Conservation (phyloP, 2,329 filamentous ascomycete genomes). For the Arachnomyces sp. region DNA sequence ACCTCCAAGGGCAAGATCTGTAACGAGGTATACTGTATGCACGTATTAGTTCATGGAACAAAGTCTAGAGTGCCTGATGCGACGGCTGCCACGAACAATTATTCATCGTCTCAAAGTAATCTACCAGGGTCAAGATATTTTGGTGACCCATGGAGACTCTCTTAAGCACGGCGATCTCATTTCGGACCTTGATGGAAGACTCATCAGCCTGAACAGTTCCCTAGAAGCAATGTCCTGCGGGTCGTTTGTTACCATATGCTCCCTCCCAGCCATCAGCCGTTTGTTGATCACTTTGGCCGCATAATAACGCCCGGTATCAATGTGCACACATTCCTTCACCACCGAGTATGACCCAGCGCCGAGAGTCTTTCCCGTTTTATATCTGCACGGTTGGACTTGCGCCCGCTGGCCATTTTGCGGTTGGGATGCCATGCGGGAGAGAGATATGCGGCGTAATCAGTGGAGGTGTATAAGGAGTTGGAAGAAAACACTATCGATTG, state of each 20-base stretch:
- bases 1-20: conserved; percentile 89
- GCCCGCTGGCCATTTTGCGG: conserved; percentile 31
- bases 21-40: conserved; percentile 76
- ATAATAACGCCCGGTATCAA: conserved; percentile 96
- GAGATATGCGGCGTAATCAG: not conserved
- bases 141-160: conserved; percentile 98
- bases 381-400: conserved; percentile 87
- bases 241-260: conserved; percentile 76
- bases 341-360: conserved; percentile 96
- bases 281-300: conserved; percentile 99
- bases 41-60: not conserved
- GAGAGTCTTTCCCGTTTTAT: conserved; percentile 97
- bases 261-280: conserved; percentile 88
- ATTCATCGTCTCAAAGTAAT: conserved; percentile 99
- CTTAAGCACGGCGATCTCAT: conserved; percentile 96
- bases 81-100: conserved; percentile 54
- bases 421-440: conserved; percentile 4
- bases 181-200: conserved; percentile 62
- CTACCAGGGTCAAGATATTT: conserved; percentile 94
- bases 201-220: not conserved
- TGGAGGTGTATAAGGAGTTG: not conserved
- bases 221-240: not conserved
- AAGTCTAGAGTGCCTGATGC: not conserved
- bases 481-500: not conserved
- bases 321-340: conserved; percentile 97